Base-by-base conservation (phyloP, 495 filamentous ascomycete species). In the Penicillium taxi region DNA sequence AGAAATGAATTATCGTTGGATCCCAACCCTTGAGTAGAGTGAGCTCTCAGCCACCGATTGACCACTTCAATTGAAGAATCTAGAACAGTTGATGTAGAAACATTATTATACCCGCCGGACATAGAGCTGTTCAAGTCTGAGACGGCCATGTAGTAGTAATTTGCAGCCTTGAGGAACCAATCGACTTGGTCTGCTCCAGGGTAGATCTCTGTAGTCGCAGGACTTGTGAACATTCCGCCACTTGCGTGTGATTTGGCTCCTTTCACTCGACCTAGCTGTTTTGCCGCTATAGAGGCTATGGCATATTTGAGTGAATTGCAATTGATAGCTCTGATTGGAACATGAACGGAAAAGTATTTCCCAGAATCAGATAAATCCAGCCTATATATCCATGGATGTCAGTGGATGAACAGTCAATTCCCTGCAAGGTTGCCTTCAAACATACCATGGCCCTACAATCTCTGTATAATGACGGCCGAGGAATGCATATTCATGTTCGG, bases 131-230 rank as follows among this genome's bases (percentile, higher is more conserved):
- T 59, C 33, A 67, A 48, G 16, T 52, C 43, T 4, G 53, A 55
- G 18, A 48, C 44, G 5, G 61, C 52, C 25, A 67, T 45, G 19
- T 63, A 67, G 39, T 61, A 63, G 34, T 69, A 69, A 30, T 66
- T 67, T 17, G 56, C 55, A 11, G 56, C 61, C 31, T 69, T 69
- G 19, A 64, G 48, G 18, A 55, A 58, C 65, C 65, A 69, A 24
- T 69, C 63, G 4, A 59, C 56, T 12, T 60, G 43, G 8, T 42
- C 37, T 0, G 57, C 34, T 39, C 64, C 66, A 6, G 61, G 62
- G 31, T 69, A 69, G 5, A 36, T 45, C 41, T 69, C 56, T 13
- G 56, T 64, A 0, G 48, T 62, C 4, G 63, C 55, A 14, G 58
- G 55, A 15, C 50, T 63, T 4, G 56, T 58, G 14, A 51, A 53